These are phyloP conservation scores for Coccomyxa sp. DNA, from an alignment of 139 green algal genomes.

Conservation along the genomic window DNA sequence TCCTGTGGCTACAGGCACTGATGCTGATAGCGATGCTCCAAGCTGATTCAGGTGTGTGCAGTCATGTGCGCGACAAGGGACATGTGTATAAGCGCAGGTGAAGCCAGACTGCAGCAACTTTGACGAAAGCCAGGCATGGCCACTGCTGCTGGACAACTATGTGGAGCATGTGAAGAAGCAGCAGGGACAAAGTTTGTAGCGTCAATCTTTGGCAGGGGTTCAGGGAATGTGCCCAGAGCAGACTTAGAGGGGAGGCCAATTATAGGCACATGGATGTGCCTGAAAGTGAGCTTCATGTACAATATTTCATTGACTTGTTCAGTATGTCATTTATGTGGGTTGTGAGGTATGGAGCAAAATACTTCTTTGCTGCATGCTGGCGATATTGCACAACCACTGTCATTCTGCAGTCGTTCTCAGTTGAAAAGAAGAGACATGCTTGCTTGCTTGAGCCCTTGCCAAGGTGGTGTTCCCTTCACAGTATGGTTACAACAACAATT, in stretches of 20 bases:
- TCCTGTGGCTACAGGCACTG: neutral
- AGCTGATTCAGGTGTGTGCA: no score
- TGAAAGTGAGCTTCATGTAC: neutral
- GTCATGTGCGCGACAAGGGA: no score
- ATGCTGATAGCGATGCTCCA: neutral
- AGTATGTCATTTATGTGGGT: no score
- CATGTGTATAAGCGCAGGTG: conserved; percentile 15
- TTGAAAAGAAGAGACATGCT: no score
- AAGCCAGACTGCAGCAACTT: conserved; percentile 40
- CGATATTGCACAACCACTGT: no score
- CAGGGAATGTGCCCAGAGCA: neutral
- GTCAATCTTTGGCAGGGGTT: no score
- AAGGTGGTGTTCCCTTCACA: no score
- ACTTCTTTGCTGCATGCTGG: no score
- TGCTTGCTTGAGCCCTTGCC: no score
- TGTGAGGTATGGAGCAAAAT: no score
- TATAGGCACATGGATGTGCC: neutral
- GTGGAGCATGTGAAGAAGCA: conserved; percentile 29
- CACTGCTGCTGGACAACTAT: conserved; percentile 60
- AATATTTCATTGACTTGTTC: neutral
- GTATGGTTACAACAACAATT: no score
- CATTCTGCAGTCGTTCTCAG: no score
- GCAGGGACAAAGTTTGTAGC: neutral
- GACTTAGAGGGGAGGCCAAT: neutral
- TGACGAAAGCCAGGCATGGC: conserved; percentile 61